phyloP scores from a whole-genome alignment of 1,284 basidiomycete species.

The Cryptococcus depauperatus region DNA sequence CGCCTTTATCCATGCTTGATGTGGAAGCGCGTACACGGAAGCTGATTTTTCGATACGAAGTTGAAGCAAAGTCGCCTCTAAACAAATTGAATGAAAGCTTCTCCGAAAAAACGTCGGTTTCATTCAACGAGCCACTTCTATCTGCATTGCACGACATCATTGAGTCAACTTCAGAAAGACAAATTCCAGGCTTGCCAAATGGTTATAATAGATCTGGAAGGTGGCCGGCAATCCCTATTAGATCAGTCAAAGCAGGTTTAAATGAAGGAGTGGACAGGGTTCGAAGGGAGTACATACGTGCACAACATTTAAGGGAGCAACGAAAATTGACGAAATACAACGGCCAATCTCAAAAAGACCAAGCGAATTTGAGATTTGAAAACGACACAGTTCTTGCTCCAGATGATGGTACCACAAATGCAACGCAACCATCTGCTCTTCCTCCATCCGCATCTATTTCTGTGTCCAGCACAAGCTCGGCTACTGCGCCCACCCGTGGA shows the following conservation, averaged over 20 bases:
- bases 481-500: slow-evolving; percentile 20
- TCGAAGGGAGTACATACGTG: slow-evolving; percentile 32
- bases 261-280: slow-evolving; percentile 37
- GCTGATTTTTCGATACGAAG: slow-evolving; percentile 63
- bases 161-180: slow-evolving; percentile 48
- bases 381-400: slow-evolving; percentile 32
- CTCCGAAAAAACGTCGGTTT: slow-evolving; percentile 33
- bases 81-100: background rate
- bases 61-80: slow-evolving; percentile 51
- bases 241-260: slow-evolving; percentile 31
- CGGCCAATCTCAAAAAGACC: slow-evolving; percentile 10
- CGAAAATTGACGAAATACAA: slow-evolving; percentile 9
- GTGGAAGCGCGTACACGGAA: slow-evolving; percentile 55
- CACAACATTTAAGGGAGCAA: slow-evolving; percentile 16
- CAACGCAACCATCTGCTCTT: background rate
- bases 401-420: background rate
- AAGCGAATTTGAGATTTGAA: slow-evolving; percentile 35
- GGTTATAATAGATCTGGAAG: slow-evolving; percentile 45
- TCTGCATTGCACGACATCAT: slow-evolving; percentile 62
- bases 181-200: slow-evolving; percentile 71
- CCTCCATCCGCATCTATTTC: no score
- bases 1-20: slow-evolving; percentile 60
- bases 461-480: slow-evolving; percentile 5
- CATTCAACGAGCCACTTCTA: slow-evolving; percentile 68
- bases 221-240: slow-evolving; percentile 35